phyloP scores from a whole-genome alignment of 306 rosid species.

The Coriaria nepalensis region DNA sequence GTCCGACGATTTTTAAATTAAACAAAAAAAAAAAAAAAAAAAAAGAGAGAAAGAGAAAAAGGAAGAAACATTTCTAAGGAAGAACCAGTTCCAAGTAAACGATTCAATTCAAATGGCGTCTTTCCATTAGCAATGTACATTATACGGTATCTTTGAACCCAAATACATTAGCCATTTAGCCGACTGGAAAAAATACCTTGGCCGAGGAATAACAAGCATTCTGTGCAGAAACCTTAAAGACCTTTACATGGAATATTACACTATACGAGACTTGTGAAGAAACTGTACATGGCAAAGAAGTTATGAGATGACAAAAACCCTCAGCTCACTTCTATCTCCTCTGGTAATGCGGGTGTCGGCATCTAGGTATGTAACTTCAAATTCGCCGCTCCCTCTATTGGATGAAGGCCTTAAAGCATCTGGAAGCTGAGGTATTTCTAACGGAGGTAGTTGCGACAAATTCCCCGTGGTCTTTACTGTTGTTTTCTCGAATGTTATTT shows the following conservation, averaged over 20 bases:
- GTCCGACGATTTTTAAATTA: no score
- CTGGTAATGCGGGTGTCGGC: constrained; percentile 58
- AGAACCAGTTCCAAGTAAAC: no score
- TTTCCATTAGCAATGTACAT: no score
- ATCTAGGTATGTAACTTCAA: constrained; percentile 78
- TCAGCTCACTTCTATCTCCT: constrained; percentile 84
- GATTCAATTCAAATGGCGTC: no score
- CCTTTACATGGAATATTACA: background rate
- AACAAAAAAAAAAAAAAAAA: no score
- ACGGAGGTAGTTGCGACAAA: constrained; percentile 75
- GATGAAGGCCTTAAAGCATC: constrained; percentile 66
- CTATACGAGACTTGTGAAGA: constrained; percentile 1
- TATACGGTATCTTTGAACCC: no score
- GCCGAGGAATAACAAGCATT: background rate
- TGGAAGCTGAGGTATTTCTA: constrained; percentile 71
- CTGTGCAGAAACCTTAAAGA: no score
- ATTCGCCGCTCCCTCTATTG: constrained; percentile 61
- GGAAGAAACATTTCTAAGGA: no score
- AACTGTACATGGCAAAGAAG: constrained; percentile 6
- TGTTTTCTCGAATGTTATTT: constrained; percentile 68
- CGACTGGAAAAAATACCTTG: no score
- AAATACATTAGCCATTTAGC: no score
- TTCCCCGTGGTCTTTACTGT: constrained; percentile 67
- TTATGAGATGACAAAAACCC: constrained; percentile 80
- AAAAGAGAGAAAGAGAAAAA: no score